Evolutionary conservation across 768 basidiomycete genomes (phyloP), one percentile per base, ranked within the genome.

Genomic region (Asterophora lycoperdoides): DNA sequence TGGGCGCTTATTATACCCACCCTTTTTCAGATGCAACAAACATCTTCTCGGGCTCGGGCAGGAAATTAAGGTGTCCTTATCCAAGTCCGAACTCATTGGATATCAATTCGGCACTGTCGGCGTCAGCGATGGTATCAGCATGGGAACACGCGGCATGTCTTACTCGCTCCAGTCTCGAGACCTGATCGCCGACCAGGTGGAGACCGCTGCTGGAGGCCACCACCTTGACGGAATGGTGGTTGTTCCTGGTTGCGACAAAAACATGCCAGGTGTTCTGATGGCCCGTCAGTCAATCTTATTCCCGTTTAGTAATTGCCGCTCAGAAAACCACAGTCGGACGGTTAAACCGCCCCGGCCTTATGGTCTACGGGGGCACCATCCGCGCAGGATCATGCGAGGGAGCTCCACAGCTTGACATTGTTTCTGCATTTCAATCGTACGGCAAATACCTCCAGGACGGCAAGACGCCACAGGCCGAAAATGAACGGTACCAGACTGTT

Each of bases 221-320:
- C 96, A 94, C 83, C 80, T 99, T 11, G 96, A 98, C 60, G 96
- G 93, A 34, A 90, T 96, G 88, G 92, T 97, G 33, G 93, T 92
- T 51, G 77, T 99, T 45, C 96, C 96, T 17, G 96, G 94, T 34
- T 98, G 93, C 64, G 95, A 99, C 75, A 99, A 99, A 73, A 99
- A 99, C 71, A 98, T 99, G 95, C 96, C 96, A n/a, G 96, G 96
- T 53, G 94, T 96, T 32, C 75, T 97, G 59, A 99, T 99, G 80
- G 96, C 93, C 41, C 81, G 90, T 92, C 60, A 70, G 89, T 59
- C 30, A 29, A 39, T 35, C 46, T 48, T 45, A 30, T 42, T 49
- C 44, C 40, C 42, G 41, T 44, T 43, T 42, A 51, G 34, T 54
- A 50, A 54, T 59, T 49, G 54, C 52, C 56, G 44, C 54, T 59